phyloP scores from a whole-genome alignment of 352 stramenopile genomes.

The Globisporangium emineosum region DNA sequence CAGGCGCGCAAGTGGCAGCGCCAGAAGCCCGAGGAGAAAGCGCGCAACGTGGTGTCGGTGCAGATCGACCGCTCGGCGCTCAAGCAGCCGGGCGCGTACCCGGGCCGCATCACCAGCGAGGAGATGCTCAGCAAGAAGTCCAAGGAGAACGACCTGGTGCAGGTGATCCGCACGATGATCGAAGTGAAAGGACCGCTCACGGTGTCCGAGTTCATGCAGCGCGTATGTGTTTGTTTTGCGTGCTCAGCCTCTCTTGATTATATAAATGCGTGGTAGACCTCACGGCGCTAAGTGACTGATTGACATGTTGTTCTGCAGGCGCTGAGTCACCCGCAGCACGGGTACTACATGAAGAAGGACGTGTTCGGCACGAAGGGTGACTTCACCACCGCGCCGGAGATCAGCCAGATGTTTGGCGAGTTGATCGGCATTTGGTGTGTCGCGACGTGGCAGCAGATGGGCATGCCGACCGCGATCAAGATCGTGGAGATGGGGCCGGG shows the following conservation, averaged over 20 bases:
- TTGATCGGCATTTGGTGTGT: conserved; percentile 91
- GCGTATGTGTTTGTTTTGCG: conserved; percentile 25
- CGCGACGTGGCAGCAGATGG: conserved; percentile 89
- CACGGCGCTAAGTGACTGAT: neutral
- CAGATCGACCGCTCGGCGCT: conserved; percentile 73
- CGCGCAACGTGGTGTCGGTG: conserved; percentile 50
- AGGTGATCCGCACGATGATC: conserved; percentile 89
- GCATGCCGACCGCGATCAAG: conserved; percentile 63
- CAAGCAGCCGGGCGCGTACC: conserved; percentile 41
- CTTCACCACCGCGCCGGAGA: conserved; percentile 94
- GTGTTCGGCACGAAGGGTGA: conserved; percentile 90
- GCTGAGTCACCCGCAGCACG: conserved; percentile 89
- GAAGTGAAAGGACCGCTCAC: conserved; percentile 91
- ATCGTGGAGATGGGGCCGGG: conserved; percentile 92
- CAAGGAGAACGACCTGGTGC: conserved; percentile 69
- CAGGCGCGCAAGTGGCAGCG: conserved; percentile 64
- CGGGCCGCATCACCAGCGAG: conserved; percentile 23
- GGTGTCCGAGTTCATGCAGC: conserved; percentile 94
- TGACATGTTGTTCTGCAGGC: conserved; percentile 27
- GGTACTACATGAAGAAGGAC: conserved; percentile 96
- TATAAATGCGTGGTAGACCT: neutral
- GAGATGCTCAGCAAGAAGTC: conserved; percentile 38
- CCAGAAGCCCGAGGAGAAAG: conserved; percentile 42
- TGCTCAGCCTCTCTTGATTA: neutral
- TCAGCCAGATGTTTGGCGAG: conserved; percentile 93